Conservation (phyloP, 192 early-diverging fungal genomes). For the Backusella sp. region DNA sequence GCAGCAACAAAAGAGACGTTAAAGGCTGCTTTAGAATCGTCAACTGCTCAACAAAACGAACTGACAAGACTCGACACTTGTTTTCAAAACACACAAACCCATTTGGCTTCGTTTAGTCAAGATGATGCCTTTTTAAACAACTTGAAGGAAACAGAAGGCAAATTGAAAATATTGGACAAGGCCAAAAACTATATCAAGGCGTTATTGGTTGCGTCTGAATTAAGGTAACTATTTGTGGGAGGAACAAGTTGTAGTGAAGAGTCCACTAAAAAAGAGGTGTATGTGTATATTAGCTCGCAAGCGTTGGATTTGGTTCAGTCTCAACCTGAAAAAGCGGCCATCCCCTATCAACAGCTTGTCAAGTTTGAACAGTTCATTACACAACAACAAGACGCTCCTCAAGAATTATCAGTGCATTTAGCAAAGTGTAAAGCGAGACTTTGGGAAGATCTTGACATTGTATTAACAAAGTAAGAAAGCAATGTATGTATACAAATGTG, state of each 20-base stretch:
- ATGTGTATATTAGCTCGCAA: slow-evolving; percentile 24
- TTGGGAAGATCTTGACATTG: slow-evolving; percentile 44
- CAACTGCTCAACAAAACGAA: not conserved
- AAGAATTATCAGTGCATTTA: slow-evolving; percentile 37
- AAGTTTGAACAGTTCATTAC: slow-evolving; percentile 31
- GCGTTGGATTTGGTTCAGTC: slow-evolving; percentile 36
- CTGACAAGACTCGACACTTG: not conserved
- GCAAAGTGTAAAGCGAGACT: slow-evolving; percentile 30
- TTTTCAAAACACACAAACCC: not conserved
- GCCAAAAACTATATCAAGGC: slow-evolving; percentile 38
- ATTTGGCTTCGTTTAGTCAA: not conserved
- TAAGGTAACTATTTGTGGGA: slow-evolving; percentile 31
- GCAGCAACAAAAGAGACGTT: not conserved
- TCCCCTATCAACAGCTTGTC: slow-evolving; percentile 41
- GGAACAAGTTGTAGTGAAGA: too few species aligned
- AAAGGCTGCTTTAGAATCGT: not conserved
- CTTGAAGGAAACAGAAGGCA: slow-evolving; percentile 2
- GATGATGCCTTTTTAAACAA: not conserved
- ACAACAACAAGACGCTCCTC: slow-evolving; percentile 8
- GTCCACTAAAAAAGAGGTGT: not conserved
- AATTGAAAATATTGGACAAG: not conserved
- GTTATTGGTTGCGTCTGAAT: slow-evolving; percentile 38
- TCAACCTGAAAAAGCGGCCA: slow-evolving; percentile 37
- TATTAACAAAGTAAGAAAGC: slow-evolving; percentile 43
- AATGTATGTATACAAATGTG: not conserved